Conservation (phyloP, 1,284 basidiomycete genomes). For the Ganoderma sp. region DNA sequence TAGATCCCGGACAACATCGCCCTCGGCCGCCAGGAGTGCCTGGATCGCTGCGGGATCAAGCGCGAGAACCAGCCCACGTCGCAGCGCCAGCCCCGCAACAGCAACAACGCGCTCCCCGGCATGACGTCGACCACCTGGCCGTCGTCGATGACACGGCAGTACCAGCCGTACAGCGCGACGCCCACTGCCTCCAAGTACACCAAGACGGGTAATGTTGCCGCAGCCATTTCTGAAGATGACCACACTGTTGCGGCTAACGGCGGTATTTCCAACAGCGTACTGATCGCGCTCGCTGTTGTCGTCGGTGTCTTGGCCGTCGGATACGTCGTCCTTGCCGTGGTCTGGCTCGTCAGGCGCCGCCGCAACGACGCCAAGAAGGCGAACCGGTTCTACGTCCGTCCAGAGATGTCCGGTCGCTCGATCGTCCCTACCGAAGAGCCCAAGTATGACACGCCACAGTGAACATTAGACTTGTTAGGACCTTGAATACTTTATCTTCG, state of each 20-base stretch:
- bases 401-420: constrained; percentile 32
- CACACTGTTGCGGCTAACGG: constrained; percentile 11
- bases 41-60: constrained; percentile 41
- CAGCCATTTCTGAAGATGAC: constrained; percentile 28
- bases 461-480: background rate
- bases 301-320: constrained; percentile 36
- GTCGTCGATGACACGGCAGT: constrained; percentile 14
- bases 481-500: background rate
- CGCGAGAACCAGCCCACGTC: constrained; percentile 39
- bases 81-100: constrained; percentile 43
- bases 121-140: constrained; percentile 20
- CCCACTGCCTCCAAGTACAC: constrained; percentile 28
- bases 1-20: constrained; percentile 46
- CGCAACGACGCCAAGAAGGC: constrained; percentile 15
- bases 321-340: constrained; percentile 34
- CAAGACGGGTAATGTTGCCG: constrained; percentile 30
- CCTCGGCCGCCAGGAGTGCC: constrained; percentile 43
- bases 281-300: constrained; percentile 34
- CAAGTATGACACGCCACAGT: constrained; percentile 26
- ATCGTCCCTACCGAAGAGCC: constrained; percentile 30
- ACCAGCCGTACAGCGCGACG: constrained; percentile 20
- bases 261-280: constrained; percentile 61
- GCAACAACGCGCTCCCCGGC: constrained; percentile 41
- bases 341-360: constrained; percentile 30
- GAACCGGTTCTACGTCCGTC: constrained; percentile 33